phyloP scores from a whole-genome alignment of 129 eudicot genomes.

The Sambucus nigra region DNA sequence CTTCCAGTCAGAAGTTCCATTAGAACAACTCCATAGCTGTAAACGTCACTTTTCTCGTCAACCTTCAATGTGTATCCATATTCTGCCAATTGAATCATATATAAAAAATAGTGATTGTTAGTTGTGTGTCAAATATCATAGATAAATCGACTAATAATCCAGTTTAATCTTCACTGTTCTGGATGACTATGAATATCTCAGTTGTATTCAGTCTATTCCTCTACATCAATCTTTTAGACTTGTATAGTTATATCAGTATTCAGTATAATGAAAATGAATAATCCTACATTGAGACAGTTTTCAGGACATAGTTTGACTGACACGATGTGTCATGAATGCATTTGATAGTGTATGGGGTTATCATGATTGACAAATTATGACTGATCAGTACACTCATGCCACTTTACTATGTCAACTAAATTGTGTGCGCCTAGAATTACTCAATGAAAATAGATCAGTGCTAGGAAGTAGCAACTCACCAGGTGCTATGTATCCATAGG shows the following conservation, averaged over 20 bases:
- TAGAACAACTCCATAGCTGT: constrained; percentile 88
- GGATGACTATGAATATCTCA: neutral
- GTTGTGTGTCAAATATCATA: neutral
- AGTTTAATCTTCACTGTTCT: neutral
- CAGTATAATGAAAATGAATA: neutral
- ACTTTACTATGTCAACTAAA: no score
- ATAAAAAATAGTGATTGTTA: neutral
- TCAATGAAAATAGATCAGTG: neutral
- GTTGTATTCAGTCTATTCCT: neutral
- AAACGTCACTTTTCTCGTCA: constrained; percentile 79
- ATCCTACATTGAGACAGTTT: no score
- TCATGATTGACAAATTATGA: no score
- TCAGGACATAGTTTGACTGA: no score
- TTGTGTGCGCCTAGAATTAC: no score
- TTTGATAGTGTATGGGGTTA: no score
- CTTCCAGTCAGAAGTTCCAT: constrained; percentile 78
- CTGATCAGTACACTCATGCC: no score
- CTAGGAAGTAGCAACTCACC: constrained; percentile 37
- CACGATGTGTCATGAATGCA: no score
- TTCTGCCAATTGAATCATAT: constrained; percentile 34
- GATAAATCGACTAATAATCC: neutral
- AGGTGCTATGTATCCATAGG: constrained; percentile 92
- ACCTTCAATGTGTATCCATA: constrained; percentile 85
- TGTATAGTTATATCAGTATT: neutral
- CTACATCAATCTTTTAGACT: no score